phyloP scores from a whole-genome alignment of 148 eudicot species.

The Spergularia marina region DNA sequence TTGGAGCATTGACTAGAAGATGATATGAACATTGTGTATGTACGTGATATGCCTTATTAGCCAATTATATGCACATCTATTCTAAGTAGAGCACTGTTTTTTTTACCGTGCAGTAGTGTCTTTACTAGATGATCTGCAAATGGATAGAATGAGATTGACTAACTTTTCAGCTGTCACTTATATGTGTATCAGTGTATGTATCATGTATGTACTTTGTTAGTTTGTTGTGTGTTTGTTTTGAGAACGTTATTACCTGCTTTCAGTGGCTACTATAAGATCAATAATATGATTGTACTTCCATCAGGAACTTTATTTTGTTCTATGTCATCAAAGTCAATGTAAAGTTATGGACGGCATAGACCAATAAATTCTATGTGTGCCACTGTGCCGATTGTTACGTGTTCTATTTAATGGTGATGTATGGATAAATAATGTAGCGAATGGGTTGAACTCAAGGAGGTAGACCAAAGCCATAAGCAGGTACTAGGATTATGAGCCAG shows the following conservation, averaged over 20 bases:
- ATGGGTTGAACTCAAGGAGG: too few species aligned
- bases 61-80: slow-evolving; percentile 11
- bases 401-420: too few species aligned
- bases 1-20: slow-evolving; percentile 17
- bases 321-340: too few species aligned
- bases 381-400: too few species aligned
- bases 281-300: slow-evolving; percentile 6
- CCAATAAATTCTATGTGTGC: too few species aligned
- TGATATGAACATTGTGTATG: neutral
- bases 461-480: too few species aligned
- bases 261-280: slow-evolving; percentile 2
- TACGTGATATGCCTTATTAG: slow-evolving; percentile 1
- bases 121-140: slow-evolving; percentile 6
- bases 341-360: too few species aligned
- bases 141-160: slow-evolving; percentile 7
- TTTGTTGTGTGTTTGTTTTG: neutral
- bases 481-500: too few species aligned
- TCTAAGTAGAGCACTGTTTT: neutral
- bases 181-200: too few species aligned
- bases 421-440: too few species aligned
- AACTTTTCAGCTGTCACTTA: slow-evolving; percentile 5
- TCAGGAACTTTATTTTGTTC: too few species aligned
- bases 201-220: neutral
- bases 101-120: slow-evolving; percentile 15
- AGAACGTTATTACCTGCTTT: neutral